Evolutionary conservation across 257 asterid genomes (phyloP).

Genomic region (Solanum rostratum): DNA sequence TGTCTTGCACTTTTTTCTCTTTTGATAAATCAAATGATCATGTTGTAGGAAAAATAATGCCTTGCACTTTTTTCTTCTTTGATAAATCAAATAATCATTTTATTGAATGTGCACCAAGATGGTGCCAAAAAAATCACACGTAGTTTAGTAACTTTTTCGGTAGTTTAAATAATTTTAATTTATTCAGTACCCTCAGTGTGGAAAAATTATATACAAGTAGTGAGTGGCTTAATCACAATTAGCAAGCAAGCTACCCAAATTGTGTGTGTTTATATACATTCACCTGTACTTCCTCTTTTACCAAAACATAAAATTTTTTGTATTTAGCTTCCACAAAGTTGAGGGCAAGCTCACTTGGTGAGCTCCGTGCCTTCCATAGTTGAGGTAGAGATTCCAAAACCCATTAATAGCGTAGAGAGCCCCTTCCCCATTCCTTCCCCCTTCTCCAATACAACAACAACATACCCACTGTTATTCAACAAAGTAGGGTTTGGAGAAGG

Average conservation of each 20-base stretch:
- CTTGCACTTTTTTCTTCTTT: background rate
- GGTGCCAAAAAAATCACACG: background rate
- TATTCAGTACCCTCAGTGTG: background rate
- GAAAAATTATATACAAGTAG: background rate
- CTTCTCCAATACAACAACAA: no score
- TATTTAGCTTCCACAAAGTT: background rate
- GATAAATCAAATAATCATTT: background rate
- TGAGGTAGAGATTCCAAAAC: background rate
- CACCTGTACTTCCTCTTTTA: background rate
- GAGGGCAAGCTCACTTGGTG: background rate
- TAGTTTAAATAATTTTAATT: background rate
- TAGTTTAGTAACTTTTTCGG: background rate
- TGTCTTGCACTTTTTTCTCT: background rate
- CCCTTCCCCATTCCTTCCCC: background rate
- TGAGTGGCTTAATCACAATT: background rate
- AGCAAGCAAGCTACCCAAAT: background rate
- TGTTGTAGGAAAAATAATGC: no score
- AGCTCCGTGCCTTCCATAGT: background rate
- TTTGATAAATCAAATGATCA: background rate
- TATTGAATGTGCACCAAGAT: background rate
- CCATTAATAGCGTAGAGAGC: background rate
- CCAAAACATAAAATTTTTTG: background rate
- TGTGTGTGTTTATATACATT: background rate
- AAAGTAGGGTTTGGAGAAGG: no score
- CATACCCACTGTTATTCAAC: no score